These are phyloP conservation scores for Fusarium goolgardi DNA, from an alignment of 2,329 filamentous ascomycete genomes.

Conservation along the genomic window DNA sequence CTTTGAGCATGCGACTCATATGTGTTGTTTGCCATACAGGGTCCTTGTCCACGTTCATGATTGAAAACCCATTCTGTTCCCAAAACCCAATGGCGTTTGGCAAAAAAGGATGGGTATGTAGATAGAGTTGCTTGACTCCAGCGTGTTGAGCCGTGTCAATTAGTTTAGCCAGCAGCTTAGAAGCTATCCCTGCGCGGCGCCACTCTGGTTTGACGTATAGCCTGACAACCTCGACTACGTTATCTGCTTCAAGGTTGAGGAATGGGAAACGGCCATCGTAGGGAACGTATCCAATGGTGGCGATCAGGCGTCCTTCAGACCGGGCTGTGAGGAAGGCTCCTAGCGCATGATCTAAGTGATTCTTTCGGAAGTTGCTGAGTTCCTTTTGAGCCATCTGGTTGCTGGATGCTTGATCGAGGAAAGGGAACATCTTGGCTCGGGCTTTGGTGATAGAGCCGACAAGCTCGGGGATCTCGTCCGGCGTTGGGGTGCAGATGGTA, in stretches of 20 bases:
- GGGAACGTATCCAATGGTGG: slow-evolving; percentile 43
- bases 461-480: slow-evolving; percentile 41
- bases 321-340: slow-evolving; percentile 42
- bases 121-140: slow-evolving; percentile 41
- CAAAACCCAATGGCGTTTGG: slow-evolving; percentile 45
- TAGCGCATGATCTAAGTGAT: slow-evolving; percentile 39
- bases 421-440: slow-evolving; percentile 48
- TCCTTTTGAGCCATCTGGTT: slow-evolving; percentile 30
- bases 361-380: slow-evolving; percentile 36
- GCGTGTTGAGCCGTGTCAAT: slow-evolving; percentile 23
- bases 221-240: slow-evolving; percentile 46
- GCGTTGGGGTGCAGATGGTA: slow-evolving; percentile 25
- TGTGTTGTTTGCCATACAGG: slow-evolving; percentile 48
- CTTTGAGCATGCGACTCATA: slow-evolving; percentile 28
- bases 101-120: slow-evolving; percentile 48
- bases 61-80: slow-evolving; percentile 42
- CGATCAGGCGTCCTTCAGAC: slow-evolving; percentile 31
- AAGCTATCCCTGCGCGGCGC: slow-evolving; percentile 47
- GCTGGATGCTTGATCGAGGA: slow-evolving; percentile 38
- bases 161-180: slow-evolving; percentile 36
- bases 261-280: slow-evolving; percentile 46
- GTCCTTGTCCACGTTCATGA: slow-evolving; percentile 42
- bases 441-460: slow-evolving; percentile 42
- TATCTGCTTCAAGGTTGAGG: slow-evolving; percentile 29
- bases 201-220: slow-evolving; percentile 45